phyloP scores from a whole-genome alignment of 129 eudicot species.

The Mikania micrantha region DNA sequence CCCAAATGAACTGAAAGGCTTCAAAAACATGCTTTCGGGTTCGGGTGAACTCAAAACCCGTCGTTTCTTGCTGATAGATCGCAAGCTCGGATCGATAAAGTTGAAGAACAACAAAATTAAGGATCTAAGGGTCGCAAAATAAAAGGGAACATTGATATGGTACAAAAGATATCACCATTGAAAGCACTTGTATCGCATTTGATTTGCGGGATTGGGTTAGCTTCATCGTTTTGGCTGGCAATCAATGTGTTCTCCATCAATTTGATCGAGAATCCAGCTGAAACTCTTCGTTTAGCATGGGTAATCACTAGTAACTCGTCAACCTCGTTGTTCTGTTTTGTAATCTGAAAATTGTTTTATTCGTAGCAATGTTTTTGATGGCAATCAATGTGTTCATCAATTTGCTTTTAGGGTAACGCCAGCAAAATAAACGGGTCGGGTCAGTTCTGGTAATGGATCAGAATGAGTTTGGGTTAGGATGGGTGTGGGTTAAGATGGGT shows the following conservation, averaged over 20 bases:
- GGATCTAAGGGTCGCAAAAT: conserved; percentile 7
- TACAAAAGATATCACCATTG: conserved; percentile 8
- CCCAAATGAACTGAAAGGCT: neutral
- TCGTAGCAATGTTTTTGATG: neutral
- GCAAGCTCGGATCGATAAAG: neutral
- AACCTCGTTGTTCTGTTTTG: neutral
- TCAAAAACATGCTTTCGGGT: neutral
- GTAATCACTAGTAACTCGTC: conserved; percentile 28
- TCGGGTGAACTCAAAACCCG: neutral
- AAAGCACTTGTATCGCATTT: conserved; percentile 31
- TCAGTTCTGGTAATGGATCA: no score
- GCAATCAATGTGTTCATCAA: no score
- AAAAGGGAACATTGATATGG: neutral
- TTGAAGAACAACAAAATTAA: neutral
- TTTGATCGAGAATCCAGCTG: conserved; percentile 36
- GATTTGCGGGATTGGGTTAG: conserved; percentile 52
- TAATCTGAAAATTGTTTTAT: neutral
- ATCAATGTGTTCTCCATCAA: conserved; percentile 36
- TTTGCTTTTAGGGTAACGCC: no score
- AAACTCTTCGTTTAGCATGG: conserved; percentile 51
- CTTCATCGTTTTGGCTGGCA: conserved; percentile 54
- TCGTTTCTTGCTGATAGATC: neutral
- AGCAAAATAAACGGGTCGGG: no score
- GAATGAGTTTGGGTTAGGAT: no score
- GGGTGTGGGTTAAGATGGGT: no score